Conservation (phyloP, 2,329 filamentous ascomycete species). For the Talaromyces pinophilus region DNA sequence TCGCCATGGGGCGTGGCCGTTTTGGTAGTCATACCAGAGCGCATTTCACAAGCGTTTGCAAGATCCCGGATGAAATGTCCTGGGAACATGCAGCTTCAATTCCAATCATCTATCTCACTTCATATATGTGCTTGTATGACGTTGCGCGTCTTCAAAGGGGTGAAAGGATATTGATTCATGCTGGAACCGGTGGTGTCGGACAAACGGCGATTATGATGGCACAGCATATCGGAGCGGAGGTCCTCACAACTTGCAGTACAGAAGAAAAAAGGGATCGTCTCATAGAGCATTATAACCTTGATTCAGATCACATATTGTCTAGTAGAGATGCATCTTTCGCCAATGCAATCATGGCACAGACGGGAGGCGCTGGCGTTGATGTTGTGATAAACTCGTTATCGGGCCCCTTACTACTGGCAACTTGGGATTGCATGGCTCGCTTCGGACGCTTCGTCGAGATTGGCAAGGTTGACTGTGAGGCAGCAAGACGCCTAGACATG, state of each 20-base stretch:
- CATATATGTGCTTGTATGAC: constrained; percentile 20
- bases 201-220: constrained; percentile 30
- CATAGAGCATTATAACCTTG: constrained; percentile 1
- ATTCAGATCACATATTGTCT: constrained; percentile 15
- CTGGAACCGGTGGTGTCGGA: constrained; percentile 26
- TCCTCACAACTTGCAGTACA: constrained; percentile 24
- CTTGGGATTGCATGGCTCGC: constrained; percentile 21
- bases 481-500: constrained; percentile 9
- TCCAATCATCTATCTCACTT: constrained; percentile 22
- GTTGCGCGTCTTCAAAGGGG: constrained; percentile 27
- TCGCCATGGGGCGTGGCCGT: background rate
- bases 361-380: constrained; percentile 15
- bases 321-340: constrained; percentile 11
- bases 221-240: constrained; percentile 24
- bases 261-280: constrained; percentile 19
- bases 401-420: constrained; percentile 11
- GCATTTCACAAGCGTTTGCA: background rate
- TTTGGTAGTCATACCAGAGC: background rate
- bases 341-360: constrained; percentile 3
- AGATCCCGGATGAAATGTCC: constrained; percentile 14
- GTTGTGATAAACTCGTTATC: constrained; percentile 18
- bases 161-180: constrained; percentile 28
- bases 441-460: constrained; percentile 22
- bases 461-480: constrained; percentile 15
- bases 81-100: constrained; percentile 11